phyloP scores from a whole-genome alignment of 768 basidiomycete genomes.

The Saitozyma sp. region DNA sequence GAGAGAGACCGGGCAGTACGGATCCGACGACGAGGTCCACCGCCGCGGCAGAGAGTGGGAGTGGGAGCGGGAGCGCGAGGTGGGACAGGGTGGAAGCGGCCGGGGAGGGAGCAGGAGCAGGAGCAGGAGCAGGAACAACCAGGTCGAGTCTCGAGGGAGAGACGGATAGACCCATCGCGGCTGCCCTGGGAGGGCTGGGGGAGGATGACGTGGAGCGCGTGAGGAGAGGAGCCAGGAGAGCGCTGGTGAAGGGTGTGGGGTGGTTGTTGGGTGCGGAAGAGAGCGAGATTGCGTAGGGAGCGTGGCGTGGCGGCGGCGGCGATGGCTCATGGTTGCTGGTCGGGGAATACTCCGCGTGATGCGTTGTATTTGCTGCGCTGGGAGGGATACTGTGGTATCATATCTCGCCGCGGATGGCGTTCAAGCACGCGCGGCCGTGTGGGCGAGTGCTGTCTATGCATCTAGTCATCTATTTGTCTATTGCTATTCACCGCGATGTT shows the following conservation, averaged over 20 bases:
- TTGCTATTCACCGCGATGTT: too few relatives aligned
- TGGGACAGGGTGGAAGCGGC: background rate
- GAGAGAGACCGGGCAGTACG: slow-evolving; percentile 4
- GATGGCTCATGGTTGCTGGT: too few relatives aligned
- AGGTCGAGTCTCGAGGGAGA: slow-evolving; percentile 1
- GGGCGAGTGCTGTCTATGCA: too few relatives aligned
- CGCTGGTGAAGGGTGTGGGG: slow-evolving; percentile 84
- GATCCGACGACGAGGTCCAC: background rate
- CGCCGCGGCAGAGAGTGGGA: background rate
- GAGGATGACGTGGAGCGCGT: slow-evolving; percentile 51
- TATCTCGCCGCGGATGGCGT: too few relatives aligned
- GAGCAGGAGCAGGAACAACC: slow-evolving; percentile 8
- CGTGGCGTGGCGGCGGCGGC: too few relatives aligned
- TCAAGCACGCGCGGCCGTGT: too few relatives aligned
- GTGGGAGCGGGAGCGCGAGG: slow-evolving; percentile 2
- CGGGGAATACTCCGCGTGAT: too few relatives aligned
- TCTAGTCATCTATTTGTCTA: too few relatives aligned
- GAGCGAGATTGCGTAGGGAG: slow-evolving; percentile 32
- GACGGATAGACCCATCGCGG: background rate
- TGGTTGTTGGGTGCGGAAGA: slow-evolving; percentile 89
- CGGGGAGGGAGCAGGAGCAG: background rate
- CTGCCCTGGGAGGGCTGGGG: slow-evolving; percentile 1
- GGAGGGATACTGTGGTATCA: too few relatives aligned
- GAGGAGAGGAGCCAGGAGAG: slow-evolving; percentile 70
- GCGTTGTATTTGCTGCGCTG: too few relatives aligned